These are phyloP conservation scores for Ochetophila trinervis DNA, from an alignment of 306 rosid genomes.

Conservation along the genomic window DNA sequence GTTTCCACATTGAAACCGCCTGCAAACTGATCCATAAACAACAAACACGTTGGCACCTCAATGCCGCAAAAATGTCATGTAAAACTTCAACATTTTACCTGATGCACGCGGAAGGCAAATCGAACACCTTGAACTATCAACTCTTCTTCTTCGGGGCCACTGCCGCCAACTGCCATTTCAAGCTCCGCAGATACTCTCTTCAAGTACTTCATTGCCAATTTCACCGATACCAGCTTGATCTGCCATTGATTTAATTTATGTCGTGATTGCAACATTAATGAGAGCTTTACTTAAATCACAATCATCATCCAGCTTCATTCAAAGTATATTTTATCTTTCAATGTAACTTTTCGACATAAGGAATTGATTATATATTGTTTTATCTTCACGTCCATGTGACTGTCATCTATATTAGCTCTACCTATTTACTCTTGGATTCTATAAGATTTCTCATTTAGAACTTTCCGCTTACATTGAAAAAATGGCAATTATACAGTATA, in stretches of 20 bases:
- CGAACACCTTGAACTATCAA: constrained; percentile 87
- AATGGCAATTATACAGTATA: background rate
- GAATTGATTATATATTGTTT: too few species aligned
- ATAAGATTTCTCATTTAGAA: background rate
- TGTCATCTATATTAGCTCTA: too few species aligned
- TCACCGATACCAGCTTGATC: constrained; percentile 95
- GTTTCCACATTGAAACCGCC: constrained; percentile 97
- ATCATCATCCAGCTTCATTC: too few species aligned
- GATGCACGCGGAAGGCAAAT: constrained; percentile 96
- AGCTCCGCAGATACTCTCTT: constrained; percentile 95
- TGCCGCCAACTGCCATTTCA: constrained; percentile 48
- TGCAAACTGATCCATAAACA: constrained; percentile 66
- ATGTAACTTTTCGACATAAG: too few species aligned
- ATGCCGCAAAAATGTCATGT: too few species aligned
- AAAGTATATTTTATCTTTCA: too few species aligned
- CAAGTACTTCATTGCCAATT: constrained; percentile 95
- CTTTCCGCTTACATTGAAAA: background rate
- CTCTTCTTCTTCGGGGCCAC: constrained; percentile 97
- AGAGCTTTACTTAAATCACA: too few species aligned
- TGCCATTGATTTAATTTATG: constrained; percentile 7
- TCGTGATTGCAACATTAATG: too few species aligned
- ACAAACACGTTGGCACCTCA: background rate
- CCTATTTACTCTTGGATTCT: constrained; percentile 5
- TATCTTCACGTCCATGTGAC: too few species aligned
- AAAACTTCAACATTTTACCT: constrained; percentile 43